Evolutionary conservation across 805 yeast species (phyloP).

Genomic region (Candida schatavii): DNA sequence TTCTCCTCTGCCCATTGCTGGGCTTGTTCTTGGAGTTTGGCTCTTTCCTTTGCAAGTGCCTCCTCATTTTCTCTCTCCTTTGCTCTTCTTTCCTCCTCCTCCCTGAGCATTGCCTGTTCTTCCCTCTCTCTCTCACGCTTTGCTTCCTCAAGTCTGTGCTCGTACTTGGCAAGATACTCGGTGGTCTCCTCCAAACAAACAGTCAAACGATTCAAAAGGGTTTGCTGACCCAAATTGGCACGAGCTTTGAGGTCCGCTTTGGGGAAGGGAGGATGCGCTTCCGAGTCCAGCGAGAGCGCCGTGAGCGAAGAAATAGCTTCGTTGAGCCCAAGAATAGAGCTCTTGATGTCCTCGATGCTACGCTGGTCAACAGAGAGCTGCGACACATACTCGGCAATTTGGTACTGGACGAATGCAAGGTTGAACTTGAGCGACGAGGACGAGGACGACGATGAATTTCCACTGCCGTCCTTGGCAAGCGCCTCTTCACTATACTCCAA

Average conservation of each 20-base stretch:
- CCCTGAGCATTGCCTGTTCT: conserved; percentile 31
- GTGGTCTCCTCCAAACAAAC: conserved; percentile 70
- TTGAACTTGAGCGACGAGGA: conserved; percentile 60
- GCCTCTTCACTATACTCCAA: conserved; percentile 64
- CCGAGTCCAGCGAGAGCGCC: conserved; percentile 52
- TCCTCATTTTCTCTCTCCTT: conserved; percentile 46
- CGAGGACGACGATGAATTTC: conserved; percentile 36
- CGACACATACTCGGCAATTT: conserved; percentile 77
- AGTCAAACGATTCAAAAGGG: conserved; percentile 69
- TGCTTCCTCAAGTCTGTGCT: conserved; percentile 70
- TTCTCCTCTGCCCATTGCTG: conserved; percentile 47
- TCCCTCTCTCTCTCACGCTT: conserved; percentile 62
- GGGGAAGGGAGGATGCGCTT: conserved; percentile 70
- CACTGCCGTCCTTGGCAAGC: conserved; percentile 30
- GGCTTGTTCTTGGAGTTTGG: conserved; percentile 50
- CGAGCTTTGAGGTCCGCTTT: conserved; percentile 78
- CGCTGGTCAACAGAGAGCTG: conserved; percentile 59
- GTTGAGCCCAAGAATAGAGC: conserved; percentile 53
- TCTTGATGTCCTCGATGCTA: conserved; percentile 56
- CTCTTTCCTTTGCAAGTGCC: conserved; percentile 44
- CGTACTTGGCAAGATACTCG: conserved; percentile 56
- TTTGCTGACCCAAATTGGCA: conserved; percentile 79
- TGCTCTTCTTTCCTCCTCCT: conserved; percentile 40
- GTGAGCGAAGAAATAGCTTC: conserved; percentile 60
- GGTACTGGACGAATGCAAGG: conserved; percentile 79